Evolutionary conservation across 768 basidiomycete genomes (phyloP).

Genomic region (Psilocybe cubensis): DNA sequence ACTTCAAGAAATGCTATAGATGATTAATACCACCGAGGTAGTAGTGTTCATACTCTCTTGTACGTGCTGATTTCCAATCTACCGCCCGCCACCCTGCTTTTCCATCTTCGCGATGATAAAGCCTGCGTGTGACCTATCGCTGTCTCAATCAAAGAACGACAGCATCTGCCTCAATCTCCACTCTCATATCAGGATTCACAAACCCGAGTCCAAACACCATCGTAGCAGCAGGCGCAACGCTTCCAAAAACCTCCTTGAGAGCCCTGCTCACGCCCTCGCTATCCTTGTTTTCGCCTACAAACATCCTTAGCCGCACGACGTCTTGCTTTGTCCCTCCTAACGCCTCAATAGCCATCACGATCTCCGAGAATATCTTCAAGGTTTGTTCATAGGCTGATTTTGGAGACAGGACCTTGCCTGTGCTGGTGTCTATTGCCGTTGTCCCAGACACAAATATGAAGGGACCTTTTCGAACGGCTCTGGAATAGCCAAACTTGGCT

Average conservation of each 20-base stretch:
- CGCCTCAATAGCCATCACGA: constrained; percentile 43
- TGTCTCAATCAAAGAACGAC: constrained; percentile 28
- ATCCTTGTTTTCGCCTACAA: constrained; percentile 46
- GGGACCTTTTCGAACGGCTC: constrained; percentile 53
- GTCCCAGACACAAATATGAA: constrained; percentile 60
- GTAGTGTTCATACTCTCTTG: no score
- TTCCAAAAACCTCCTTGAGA: constrained; percentile 46
- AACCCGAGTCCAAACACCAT: constrained; percentile 55
- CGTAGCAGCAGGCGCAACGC: constrained; percentile 50
- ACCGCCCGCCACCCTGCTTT: no score
- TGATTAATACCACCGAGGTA: no score
- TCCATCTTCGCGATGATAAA: no score
- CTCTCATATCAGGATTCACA: constrained; percentile 50
- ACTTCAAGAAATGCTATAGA: no score
- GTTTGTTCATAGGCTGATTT: constrained; percentile 51
- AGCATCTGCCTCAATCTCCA: constrained; percentile 61
- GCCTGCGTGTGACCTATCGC: no score
- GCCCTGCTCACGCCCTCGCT: constrained; percentile 38
- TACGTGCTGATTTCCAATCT: no score
- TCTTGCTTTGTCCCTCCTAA: constrained; percentile 47
- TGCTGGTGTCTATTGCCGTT: constrained; percentile 46
- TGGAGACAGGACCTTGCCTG: constrained; percentile 43
- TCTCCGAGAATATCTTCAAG: constrained; percentile 45
- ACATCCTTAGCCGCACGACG: constrained; percentile 53
- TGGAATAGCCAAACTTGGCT: constrained; percentile 51